A percentile compares a stretch with the other conserved stretches of the same genome.
These are phyloP conservation scores for Aspergillus brunneoviolaceus DNA, from an alignment of 2,329 filamentous ascomycete species.

Conservation along the genomic window DNA sequence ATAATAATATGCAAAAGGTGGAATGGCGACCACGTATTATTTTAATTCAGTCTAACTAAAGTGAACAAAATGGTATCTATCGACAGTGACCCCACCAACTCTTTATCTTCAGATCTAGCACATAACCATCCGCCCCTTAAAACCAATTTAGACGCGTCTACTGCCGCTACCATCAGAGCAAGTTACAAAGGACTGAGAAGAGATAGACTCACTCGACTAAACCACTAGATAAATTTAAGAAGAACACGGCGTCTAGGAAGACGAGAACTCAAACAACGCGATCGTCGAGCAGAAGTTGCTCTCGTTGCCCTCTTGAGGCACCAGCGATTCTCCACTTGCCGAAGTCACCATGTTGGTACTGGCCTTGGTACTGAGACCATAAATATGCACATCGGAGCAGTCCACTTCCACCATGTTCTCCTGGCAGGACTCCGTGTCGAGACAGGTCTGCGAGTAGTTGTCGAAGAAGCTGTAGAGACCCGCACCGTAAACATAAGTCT, in stretches of 20 bases:
- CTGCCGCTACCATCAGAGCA: background rate
- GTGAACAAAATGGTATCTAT: background rate
- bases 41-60: background rate
- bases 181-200: background rate
- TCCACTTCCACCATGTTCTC: conserved; percentile 74
- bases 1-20: background rate
- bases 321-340: conserved; percentile 33
- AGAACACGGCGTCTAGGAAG: background rate
- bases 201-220: background rate
- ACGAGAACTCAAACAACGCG: conserved; percentile 42
- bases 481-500: conserved; percentile 69
- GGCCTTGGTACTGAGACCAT: conserved; percentile 72
- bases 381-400: conserved; percentile 62
- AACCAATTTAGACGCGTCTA: background rate
- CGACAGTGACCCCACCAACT: background rate
- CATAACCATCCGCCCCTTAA: background rate
- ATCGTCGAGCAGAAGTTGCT: conserved; percentile 48
- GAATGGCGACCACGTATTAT: background rate
- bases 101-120: background rate
- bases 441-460: conserved; percentile 73
- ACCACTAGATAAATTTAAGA: background rate
- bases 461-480: conserved; percentile 82
- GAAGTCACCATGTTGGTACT: conserved; percentile 69
- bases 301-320: conserved; percentile 41
- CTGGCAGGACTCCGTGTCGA: conserved; percentile 69